Evolutionary conservation across 2,329 filamentous ascomycete genomes (phyloP).

Genomic region (Huntiella decipiens): DNA sequence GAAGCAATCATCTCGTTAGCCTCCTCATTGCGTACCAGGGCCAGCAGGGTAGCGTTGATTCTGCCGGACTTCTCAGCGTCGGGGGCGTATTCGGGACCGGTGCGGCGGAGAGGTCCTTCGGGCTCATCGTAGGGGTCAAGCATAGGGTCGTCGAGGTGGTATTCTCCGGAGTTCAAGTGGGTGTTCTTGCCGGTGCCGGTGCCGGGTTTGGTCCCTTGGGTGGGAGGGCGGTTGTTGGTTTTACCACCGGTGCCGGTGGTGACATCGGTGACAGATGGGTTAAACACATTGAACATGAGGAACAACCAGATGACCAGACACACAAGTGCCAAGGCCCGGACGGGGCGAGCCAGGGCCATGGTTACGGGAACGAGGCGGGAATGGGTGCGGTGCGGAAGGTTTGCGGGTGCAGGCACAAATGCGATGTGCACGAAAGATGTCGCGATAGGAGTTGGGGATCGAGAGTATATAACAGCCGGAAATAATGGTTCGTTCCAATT

Average conservation of each 20-base stretch:
- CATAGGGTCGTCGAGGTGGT: conserved; percentile 65
- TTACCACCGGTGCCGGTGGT: conserved; percentile 17
- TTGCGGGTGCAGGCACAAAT: background rate
- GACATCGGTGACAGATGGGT: conserved; percentile 29
- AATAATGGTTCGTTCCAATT: no score
- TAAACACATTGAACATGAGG: conserved; percentile 58
- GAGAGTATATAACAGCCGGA: no score
- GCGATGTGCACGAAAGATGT: background rate
- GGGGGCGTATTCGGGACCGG: conserved; percentile 58
- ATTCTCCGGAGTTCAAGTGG: conserved; percentile 20
- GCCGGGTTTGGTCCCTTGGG: background rate
- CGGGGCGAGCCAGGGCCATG: conserved; percentile 74
- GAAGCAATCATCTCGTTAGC: conserved; percentile 65
- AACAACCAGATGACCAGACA: conserved; percentile 59
- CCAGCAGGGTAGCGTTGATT: conserved; percentile 83
- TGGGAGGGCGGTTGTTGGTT: background rate
- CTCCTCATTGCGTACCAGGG: conserved; percentile 84
- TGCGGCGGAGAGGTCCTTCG: conserved; percentile 52
- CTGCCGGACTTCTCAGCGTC: conserved; percentile 58
- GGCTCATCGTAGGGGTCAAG: conserved; percentile 73
- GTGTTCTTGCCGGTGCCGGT: conserved; percentile 2
- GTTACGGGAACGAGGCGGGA: conserved; percentile 15
- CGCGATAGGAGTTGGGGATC: background rate
- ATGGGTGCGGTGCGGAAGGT: conserved; percentile 3
- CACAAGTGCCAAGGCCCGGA: conserved; percentile 56